Evolutionary conservation across 192 early-diverging fungal genomes (phyloP).

Genomic region (Gryganskiella cystojenkinii): DNA sequence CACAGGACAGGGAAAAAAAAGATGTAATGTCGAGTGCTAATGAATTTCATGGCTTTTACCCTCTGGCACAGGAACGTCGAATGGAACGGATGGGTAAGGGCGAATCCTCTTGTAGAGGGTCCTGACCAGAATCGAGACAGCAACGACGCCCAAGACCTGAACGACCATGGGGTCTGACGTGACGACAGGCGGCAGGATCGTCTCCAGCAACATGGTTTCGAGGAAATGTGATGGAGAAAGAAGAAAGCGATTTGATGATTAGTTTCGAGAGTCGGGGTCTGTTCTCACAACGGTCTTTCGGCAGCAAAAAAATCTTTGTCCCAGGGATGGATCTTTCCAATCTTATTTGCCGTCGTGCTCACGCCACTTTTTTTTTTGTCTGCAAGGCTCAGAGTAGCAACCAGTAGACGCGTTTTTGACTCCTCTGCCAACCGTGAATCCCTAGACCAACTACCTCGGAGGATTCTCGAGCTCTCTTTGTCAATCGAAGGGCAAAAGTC

Average conservation of each 20-base stretch:
- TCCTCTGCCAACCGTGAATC: no score
- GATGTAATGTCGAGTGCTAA: neutral
- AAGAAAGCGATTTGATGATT: neutral
- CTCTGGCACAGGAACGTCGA: slow-evolving; percentile 29
- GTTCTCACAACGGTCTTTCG: no score
- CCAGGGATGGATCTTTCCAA: no score
- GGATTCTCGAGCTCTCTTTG: no score
- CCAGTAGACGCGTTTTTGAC: no score
- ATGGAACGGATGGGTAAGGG: slow-evolving; percentile 20
- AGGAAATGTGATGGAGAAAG: neutral
- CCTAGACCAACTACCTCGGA: no score
- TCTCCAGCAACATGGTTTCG: neutral
- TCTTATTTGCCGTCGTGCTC: no score
- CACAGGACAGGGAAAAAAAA: neutral
- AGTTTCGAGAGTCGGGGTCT: neutral
- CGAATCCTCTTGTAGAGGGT: slow-evolving; percentile 4
- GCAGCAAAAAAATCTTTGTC: no score
- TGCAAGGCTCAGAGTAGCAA: no score
- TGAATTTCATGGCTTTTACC: neutral
- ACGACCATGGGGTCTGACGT: neutral
- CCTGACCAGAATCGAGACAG: neutral
- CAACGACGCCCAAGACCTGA: neutral
- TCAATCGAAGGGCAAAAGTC: no score
- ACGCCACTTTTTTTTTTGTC: no score
- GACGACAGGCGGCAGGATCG: neutral